Base-by-base conservation (phyloP, 2,329 filamentous ascomycete genomes). In the Daldinia sp. region DNA sequence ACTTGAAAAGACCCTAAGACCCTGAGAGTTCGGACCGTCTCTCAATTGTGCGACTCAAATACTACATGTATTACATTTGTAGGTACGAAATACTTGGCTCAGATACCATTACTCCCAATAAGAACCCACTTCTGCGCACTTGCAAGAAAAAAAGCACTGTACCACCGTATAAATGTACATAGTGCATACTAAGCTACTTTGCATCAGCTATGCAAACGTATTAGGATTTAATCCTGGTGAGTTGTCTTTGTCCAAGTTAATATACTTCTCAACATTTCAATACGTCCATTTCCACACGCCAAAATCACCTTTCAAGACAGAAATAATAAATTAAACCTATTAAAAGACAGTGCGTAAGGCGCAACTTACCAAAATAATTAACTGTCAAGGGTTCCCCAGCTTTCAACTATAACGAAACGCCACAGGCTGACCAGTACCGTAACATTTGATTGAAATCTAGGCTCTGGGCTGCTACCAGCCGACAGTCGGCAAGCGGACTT, bases 341-440 rank as follows among this genome's bases (percentile, higher is more conserved):
- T 42, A 28, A 28, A 56, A 33, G 42, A 23, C 35, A 12, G 23
- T 60, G 48, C 39, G 44, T 48, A 62, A 50, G 42, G 33, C 35
- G 50, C 18, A 60, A 59, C 58, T 23, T 63, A 61, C 70, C 51
- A 63, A 42, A 30, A 55, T 60, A 60, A n/a, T 18, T 18, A 35
- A 35, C 33, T 44, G 48, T 54, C 71, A 69, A 70, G 69, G 72
- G 70, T 73, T 73, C 72, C 72, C 72, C 72, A 72, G 70, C 72
- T 72, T 73, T 73, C 42, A 35, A 50, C 57, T 60, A 62, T 57
- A 61, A 39, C 58, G 42, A 60, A 56, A 56, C 55, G 63, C 61
- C 63, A 60, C 69, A 63, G 12, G 58, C 41, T 68, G 61, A 65
- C 53, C 60, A 69, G 63, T 62, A 60, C 62, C 55, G 62, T 60